Conservation (phyloP, 2,329 filamentous ascomycete species). For the Ceratocystiopsis brevicomis region DNA sequence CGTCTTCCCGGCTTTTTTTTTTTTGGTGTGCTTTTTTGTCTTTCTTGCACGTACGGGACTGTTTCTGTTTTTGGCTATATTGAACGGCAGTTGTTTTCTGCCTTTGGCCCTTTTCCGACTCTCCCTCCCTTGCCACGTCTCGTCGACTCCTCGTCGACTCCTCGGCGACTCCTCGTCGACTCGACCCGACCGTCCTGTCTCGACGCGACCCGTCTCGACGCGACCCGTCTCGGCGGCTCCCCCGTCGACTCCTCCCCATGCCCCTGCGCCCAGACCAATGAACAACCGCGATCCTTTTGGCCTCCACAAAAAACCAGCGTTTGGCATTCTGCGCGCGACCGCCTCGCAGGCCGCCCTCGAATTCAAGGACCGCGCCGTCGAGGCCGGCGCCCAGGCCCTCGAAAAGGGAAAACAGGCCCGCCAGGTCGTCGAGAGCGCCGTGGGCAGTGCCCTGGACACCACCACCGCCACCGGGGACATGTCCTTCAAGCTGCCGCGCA, state of each 20-base stretch:
- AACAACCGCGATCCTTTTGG: conserved; percentile 25
- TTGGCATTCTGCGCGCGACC: conserved; percentile 29
- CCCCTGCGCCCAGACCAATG: conserved; percentile 13
- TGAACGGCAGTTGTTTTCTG: too few relatives aligned
- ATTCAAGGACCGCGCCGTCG: conserved; percentile 28
- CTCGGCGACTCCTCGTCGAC: too few relatives aligned
- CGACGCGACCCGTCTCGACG: too few relatives aligned
- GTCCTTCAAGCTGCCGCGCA: conserved; percentile 48
- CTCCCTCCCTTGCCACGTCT: too few relatives aligned
- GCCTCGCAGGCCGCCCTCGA: conserved; percentile 25
- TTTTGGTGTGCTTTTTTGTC: background rate
- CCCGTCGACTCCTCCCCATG: conserved; percentile 1
- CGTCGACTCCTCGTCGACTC: too few relatives aligned
- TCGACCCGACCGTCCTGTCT: too few relatives aligned
- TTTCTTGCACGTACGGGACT: too few relatives aligned
- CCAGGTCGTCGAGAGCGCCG: conserved; percentile 12
- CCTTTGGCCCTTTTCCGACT: too few relatives aligned
- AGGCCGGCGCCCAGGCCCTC: conserved; percentile 28
- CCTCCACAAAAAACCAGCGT: conserved; percentile 16
- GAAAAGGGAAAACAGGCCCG: conserved; percentile 20
- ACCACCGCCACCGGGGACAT: conserved; percentile 23
- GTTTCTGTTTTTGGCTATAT: too few relatives aligned
- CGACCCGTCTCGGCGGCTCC: too few relatives aligned
- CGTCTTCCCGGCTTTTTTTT: background rate
- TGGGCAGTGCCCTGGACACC: conserved; percentile 6